phyloP scores from a whole-genome alignment of 176 grass and related monocot genomes.

The Oryza meyeriana region DNA sequence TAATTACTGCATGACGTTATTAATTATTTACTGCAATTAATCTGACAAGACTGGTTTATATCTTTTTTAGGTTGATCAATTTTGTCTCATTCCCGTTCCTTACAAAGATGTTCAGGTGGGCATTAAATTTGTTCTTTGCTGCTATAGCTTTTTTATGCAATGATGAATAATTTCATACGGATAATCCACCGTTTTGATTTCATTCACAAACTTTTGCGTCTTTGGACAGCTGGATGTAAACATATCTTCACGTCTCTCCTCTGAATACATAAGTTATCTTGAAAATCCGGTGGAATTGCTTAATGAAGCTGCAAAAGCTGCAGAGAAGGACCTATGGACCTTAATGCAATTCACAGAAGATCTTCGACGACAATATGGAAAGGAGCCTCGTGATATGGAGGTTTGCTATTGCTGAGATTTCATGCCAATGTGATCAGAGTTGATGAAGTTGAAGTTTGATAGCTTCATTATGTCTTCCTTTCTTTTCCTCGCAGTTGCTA shows the following conservation, averaged over 20 bases:
- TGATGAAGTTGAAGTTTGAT: slow-evolving; percentile 16
- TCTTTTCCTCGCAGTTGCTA: slow-evolving; percentile 61
- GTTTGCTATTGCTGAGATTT: slow-evolving; percentile 40
- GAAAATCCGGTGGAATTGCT: slow-evolving; percentile 93
- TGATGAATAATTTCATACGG: slow-evolving; percentile 4
- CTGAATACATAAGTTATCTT: slow-evolving; percentile 93
- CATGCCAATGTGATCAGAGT: slow-evolving; percentile 6
- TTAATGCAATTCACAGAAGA: slow-evolving; percentile 83
- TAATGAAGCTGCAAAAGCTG: slow-evolving; percentile 77
- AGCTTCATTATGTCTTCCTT: slow-evolving; percentile 8
- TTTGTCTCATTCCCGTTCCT: slow-evolving; percentile 70
- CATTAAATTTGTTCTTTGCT: slow-evolving; percentile 23
- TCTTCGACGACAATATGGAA: slow-evolving; percentile 72
- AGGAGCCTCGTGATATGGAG: slow-evolving; percentile 94
- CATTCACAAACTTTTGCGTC: slow-evolving; percentile 12
- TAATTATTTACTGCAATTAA: slow-evolving; percentile 3
- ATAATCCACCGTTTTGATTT: background rate
- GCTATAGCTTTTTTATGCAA: slow-evolving; percentile 24
- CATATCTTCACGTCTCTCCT: slow-evolving; percentile 78
- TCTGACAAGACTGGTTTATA: slow-evolving; percentile 29
- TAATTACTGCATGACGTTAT: background rate
- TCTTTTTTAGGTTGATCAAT: slow-evolving; percentile 75
- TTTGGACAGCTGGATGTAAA: slow-evolving; percentile 75
- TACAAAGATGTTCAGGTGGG: slow-evolving; percentile 85
- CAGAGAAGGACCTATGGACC: slow-evolving; percentile 81